These are phyloP conservation scores for Isoetes engelmannii DNA, from an alignment of 83 land plant genomes.

Conservation along the genomic window DNA sequence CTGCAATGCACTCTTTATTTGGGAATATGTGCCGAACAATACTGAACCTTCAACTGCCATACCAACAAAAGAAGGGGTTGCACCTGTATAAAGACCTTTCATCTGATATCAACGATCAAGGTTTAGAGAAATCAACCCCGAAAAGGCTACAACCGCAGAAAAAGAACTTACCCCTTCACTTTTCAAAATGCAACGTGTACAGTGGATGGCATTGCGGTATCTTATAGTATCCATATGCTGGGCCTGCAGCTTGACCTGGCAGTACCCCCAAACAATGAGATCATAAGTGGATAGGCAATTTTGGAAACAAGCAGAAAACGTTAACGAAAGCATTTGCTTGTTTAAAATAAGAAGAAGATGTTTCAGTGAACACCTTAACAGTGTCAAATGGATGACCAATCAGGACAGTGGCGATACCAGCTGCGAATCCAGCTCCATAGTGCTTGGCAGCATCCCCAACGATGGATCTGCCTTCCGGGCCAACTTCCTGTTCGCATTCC, in stretches of 20 bases:
- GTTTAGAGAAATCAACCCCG: background rate
- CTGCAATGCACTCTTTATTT: constrained; percentile 65
- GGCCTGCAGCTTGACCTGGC: constrained; percentile 80
- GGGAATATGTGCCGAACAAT: constrained; percentile 86
- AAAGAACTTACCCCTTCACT: constrained; percentile 69
- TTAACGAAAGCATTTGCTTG: too few relatives aligned
- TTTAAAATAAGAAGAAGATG: background rate
- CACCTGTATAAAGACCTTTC: constrained; percentile 86
- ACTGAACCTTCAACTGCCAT: constrained; percentile 87
- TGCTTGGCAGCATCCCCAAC: constrained; percentile 50
- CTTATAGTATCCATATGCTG: constrained; percentile 50
- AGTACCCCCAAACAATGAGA: background rate
- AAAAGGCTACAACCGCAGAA: background rate
- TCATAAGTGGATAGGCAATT: background rate
- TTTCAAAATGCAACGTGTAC: constrained; percentile 53
- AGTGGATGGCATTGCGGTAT: constrained; percentile 67
- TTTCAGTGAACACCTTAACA: constrained; percentile 51
- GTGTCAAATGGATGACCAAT: constrained; percentile 97
- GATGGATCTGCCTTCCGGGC: background rate
- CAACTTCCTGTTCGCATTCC: too few relatives aligned
- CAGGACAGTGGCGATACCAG: constrained; percentile 83
- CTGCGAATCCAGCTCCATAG: constrained; percentile 74
- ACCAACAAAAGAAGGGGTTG: constrained; percentile 88
- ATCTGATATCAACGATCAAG: constrained; percentile 27
- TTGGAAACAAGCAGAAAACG: background rate